Conservation (phyloP, 2,329 filamentous ascomycete genomes). For the Sarocladiaceae sp. region DNA sequence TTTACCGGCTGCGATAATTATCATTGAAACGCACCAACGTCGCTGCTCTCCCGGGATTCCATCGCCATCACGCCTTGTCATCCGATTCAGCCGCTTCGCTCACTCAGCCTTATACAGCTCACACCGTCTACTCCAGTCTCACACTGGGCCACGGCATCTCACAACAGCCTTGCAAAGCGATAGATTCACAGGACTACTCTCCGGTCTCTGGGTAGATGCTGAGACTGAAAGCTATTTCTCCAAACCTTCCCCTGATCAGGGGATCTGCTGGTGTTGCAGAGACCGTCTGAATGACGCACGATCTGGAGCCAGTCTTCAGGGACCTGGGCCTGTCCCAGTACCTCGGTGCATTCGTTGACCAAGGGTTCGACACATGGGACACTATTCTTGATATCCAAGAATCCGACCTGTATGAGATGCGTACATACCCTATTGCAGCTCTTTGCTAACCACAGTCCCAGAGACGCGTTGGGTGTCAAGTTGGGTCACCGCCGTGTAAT, state of each 20-base stretch:
- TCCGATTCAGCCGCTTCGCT: too few relatives aligned
- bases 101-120: too few relatives aligned
- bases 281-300: conserved; percentile 39
- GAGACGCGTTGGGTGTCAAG: conserved; percentile 69
- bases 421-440: conserved; percentile 15
- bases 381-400: conserved; percentile 79
- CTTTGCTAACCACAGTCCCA: conserved; percentile 28
- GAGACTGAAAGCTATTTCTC: neutral
- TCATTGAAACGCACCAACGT: too few relatives aligned
- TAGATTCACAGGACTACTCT: too few relatives aligned
- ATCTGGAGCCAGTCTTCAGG: conserved; percentile 59
- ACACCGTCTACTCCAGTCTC: too few relatives aligned
- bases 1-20: too few relatives aligned
- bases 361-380: conserved; percentile 82
- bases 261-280: neutral
- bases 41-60: too few relatives aligned
- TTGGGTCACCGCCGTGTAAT: conserved; percentile 73
- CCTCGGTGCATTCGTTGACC: conserved; percentile 63
- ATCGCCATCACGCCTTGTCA: too few relatives aligned
- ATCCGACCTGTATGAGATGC: conserved; percentile 73
- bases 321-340: conserved; percentile 77
- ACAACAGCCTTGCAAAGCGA: too few relatives aligned
- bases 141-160: too few relatives aligned
- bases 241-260: conserved; percentile 1
- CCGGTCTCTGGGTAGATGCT: too few relatives aligned